Evolutionary conservation across 192 early-diverging fungal genomes (phyloP), one percentile per base, ranked within the genome.

Genomic region (Coemansia sp.): DNA sequence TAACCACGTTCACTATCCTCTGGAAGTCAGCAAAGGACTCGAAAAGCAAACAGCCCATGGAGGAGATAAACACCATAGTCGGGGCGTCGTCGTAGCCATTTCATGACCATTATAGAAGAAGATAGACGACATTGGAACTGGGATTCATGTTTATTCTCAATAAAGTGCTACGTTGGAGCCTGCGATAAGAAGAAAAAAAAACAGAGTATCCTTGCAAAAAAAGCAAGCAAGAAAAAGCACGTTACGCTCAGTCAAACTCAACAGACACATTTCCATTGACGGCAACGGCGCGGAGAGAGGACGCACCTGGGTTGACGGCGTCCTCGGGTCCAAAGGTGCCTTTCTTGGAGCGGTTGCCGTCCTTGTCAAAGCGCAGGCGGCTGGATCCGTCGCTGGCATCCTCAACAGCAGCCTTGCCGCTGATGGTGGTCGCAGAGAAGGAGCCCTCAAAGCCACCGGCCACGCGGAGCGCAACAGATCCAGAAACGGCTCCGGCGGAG

Each of bases 291-390:
- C 21, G 63, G 6, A 83, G 73, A 43, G 64, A 49, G 4, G 81
- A 77, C 7, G 71, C 61, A 23, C 76, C 76, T 11, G 70, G 60
- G 37, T 56, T 65, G 41, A 63, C 64, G 44, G 54, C 66, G 48
- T 72, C 53, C 38, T 59, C 76, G 12, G 75, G 81, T 12, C 76
- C 70, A 68, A 72, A 78, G 26, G 76, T 77, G 42, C 81, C 81
- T 37, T 67, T 61, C 67, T 83, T 83, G 18, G 69, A 48, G 67
- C 68, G 69, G 16, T 48, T 37, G 5, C 61, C 43, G 67, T 83
- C 67, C 64, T 72, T 78, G 81, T 75, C 72, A 76, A 83, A 83
- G 72, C 75, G 81, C 76, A 83, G 64, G 59, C 76, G 81, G 70
- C 61, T 73, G 59, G 67, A 66, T 21, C 81, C 81, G 59, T 72